Evolutionary conservation across 1,284 basidiomycete species (phyloP).

Genomic region (Heterobasidion parviporum): DNA sequence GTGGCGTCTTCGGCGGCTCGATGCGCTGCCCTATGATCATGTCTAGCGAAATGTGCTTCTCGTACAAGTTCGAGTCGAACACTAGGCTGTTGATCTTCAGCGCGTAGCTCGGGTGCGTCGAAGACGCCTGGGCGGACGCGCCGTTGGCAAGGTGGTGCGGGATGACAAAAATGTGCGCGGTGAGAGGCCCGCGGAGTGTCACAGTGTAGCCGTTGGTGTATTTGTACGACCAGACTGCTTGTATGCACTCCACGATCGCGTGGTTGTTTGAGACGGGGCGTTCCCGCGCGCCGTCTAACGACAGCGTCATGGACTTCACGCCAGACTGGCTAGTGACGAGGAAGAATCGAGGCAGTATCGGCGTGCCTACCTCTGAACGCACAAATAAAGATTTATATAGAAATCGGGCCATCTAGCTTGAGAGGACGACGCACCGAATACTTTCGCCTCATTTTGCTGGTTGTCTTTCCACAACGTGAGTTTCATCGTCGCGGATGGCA

Average conservation of each 20-base stretch:
- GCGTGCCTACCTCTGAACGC: slow-evolving; percentile 58
- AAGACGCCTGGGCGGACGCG: slow-evolving; percentile 8
- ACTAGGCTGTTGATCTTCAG: slow-evolving; percentile 62
- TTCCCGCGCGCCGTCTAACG: slow-evolving; percentile 65
- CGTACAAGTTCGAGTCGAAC: slow-evolving; percentile 61
- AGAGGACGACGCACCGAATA: slow-evolving; percentile 50
- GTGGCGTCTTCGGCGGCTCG: slow-evolving; percentile 31
- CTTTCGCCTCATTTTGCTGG: slow-evolving; percentile 64
- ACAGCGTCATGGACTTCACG: slow-evolving; percentile 67
- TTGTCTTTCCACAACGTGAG: slow-evolving; percentile 78
- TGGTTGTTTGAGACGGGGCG: slow-evolving; percentile 39
- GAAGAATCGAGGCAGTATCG: slow-evolving; percentile 75
- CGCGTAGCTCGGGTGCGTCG: slow-evolving; percentile 10
- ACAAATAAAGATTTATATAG: neutral
- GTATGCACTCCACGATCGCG: slow-evolving; percentile 55
- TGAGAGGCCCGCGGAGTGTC: slow-evolving; percentile 61
- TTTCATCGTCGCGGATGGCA: slow-evolving; percentile 56
- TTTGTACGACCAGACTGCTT: slow-evolving; percentile 68
- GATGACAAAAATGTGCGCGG: slow-evolving; percentile 46
- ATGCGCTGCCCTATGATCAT: slow-evolving; percentile 41
- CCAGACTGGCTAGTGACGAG: slow-evolving; percentile 74
- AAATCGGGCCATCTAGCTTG: neutral
- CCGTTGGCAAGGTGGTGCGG: slow-evolving; percentile 13
- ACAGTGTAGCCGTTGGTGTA: slow-evolving; percentile 71
- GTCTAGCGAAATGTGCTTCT: slow-evolving; percentile 60